These are phyloP conservation scores for Neoboletus subvelutipes DNA, from an alignment of 768 basidiomycete genomes.

Conservation along the genomic window DNA sequence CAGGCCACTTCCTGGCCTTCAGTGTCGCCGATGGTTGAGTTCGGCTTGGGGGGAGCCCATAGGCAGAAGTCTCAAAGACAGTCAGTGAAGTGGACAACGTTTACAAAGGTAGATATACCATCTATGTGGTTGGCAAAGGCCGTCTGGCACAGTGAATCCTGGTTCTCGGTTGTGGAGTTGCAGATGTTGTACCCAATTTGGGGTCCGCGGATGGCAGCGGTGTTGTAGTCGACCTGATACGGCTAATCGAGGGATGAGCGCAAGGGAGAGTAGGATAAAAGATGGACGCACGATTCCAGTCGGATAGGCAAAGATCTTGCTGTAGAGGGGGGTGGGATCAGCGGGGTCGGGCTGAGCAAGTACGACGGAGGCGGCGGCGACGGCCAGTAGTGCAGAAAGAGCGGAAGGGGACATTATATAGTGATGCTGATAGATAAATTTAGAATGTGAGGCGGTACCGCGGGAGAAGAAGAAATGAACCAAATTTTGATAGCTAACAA, in stretches of 20 bases:
- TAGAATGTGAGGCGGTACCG: not conserved
- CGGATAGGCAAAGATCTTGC: slow-evolving; percentile 47
- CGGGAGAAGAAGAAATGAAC: not conserved
- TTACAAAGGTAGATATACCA: slow-evolving; percentile 25
- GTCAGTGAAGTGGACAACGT: not conserved
- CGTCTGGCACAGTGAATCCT: slow-evolving; percentile 69
- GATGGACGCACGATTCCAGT: slow-evolving; percentile 38
- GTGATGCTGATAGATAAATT: slow-evolving; percentile 1
- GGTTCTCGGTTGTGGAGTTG: slow-evolving; percentile 63
- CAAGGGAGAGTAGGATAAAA: not conserved
- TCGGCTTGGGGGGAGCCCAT: slow-evolving; percentile 55
- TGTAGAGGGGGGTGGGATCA: slow-evolving; percentile 46
- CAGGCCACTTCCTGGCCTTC: slow-evolving; percentile 75
- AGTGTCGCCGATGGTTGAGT: slow-evolving; percentile 57
- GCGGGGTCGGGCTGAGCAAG: slow-evolving; percentile 37
- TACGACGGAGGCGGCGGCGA: slow-evolving; percentile 33
- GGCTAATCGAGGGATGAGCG: slow-evolving; percentile 36
- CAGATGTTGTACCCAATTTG: slow-evolving; percentile 68
- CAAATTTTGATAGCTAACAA: not conserved
- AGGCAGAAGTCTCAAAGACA: slow-evolving; percentile 60
- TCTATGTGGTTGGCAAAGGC: slow-evolving; percentile 57
- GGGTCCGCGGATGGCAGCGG: slow-evolving; percentile 46
- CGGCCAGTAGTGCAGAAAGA: slow-evolving; percentile 38
- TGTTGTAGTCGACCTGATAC: slow-evolving; percentile 45
- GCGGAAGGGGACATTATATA: slow-evolving; percentile 39